Percentiles rank a stretch among this genome's conserved stretches.
These are phyloP conservation scores for Aspergillus carlsbadensis DNA, from an alignment of 495 filamentous ascomycete species.

Conservation along the genomic window DNA sequence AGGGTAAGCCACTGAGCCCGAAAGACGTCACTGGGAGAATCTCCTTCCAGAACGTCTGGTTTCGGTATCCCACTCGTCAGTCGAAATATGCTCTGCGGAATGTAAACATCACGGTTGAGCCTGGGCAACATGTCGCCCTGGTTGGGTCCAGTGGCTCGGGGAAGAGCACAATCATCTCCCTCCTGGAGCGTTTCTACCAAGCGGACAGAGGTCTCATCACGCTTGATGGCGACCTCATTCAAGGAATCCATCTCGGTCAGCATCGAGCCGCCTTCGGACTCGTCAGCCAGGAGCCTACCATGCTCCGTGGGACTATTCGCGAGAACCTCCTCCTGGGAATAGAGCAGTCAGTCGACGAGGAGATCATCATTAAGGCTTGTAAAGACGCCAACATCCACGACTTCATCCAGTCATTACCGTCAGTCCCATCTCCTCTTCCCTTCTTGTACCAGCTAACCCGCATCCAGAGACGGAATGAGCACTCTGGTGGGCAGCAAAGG, in stretches of 20 bases:
- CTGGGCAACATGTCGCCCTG: slow-evolving; percentile 75
- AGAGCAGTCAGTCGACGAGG: slow-evolving; percentile 60
- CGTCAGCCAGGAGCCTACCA: slow-evolving; percentile 80
- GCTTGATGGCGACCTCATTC: slow-evolving; percentile 72
- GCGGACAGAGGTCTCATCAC: slow-evolving; percentile 65
- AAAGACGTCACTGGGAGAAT: slow-evolving; percentile 57
- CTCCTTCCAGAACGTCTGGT: slow-evolving; percentile 77
- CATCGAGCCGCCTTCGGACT: slow-evolving; percentile 75
- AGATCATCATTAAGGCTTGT: slow-evolving; percentile 67
- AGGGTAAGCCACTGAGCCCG: slow-evolving; percentile 52
- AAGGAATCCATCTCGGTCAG: slow-evolving; percentile 64
- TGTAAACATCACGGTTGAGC: slow-evolving; percentile 66
- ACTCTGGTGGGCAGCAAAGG: slow-evolving; percentile 77
- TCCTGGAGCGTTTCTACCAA: slow-evolving; percentile 84
- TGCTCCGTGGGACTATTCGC: slow-evolving; percentile 80
- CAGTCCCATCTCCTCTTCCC: slow-evolving; percentile 15
- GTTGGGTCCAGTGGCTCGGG: slow-evolving; percentile 81
- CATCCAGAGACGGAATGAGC: slow-evolving; percentile 60
- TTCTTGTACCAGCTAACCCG: slow-evolving; percentile 2
- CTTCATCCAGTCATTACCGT: slow-evolving; percentile 72
- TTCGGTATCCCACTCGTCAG: slow-evolving; percentile 74
- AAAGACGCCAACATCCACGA: slow-evolving; percentile 88
- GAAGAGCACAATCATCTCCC: slow-evolving; percentile 74
- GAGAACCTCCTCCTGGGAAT: slow-evolving; percentile 79
- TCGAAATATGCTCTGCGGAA: slow-evolving; percentile 73